Conservation (phyloP, 148 eudicot species). For the Suaeda aralocaspica region DNA sequence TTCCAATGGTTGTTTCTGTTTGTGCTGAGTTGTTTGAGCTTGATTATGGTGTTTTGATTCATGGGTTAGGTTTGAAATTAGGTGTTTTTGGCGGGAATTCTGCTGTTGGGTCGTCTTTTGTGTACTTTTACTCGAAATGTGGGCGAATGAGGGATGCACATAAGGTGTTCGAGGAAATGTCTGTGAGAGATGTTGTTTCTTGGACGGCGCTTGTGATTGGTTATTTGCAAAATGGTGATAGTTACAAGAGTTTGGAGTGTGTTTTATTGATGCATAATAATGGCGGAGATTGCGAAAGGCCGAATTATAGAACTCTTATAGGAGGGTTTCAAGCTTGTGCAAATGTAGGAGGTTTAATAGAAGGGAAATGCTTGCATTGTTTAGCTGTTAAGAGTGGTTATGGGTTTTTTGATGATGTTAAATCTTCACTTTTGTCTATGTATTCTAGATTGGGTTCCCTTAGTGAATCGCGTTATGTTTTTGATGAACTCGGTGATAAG, state of each 20-base stretch:
- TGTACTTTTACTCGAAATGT: slow-evolving; percentile 64
- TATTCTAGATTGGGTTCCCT: slow-evolving; percentile 54
- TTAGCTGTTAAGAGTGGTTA: slow-evolving; percentile 53
- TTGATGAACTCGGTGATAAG: slow-evolving; percentile 41
- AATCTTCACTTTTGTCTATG: slow-evolving; percentile 58
- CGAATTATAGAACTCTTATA: slow-evolving; percentile 65
- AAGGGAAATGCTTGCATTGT: slow-evolving; percentile 61
- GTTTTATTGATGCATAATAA: slow-evolving; percentile 50
- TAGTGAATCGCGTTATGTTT: slow-evolving; percentile 42
- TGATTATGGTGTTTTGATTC: slow-evolving; percentile 33
- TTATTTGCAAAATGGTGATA: slow-evolving; percentile 62
- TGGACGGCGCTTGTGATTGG: slow-evolving; percentile 74
- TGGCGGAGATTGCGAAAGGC: slow-evolving; percentile 39
- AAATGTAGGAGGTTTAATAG: slow-evolving; percentile 42
- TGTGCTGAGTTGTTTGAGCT: slow-evolving; percentile 47
- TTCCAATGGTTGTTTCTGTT: slow-evolving; percentile 60
- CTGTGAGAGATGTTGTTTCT: slow-evolving; percentile 43
- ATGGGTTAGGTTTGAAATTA: slow-evolving; percentile 47
- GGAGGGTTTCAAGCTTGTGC: slow-evolving; percentile 74
- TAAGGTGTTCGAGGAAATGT: slow-evolving; percentile 52
- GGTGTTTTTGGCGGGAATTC: slow-evolving; percentile 41
- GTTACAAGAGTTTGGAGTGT: slow-evolving; percentile 47
- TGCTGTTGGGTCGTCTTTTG: slow-evolving; percentile 60
- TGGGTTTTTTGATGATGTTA: slow-evolving; percentile 28
- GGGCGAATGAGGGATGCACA: slow-evolving; percentile 43